Conservation (phyloP, 495 filamentous ascomycete genomes). For the Aspergillus diversus region DNA sequence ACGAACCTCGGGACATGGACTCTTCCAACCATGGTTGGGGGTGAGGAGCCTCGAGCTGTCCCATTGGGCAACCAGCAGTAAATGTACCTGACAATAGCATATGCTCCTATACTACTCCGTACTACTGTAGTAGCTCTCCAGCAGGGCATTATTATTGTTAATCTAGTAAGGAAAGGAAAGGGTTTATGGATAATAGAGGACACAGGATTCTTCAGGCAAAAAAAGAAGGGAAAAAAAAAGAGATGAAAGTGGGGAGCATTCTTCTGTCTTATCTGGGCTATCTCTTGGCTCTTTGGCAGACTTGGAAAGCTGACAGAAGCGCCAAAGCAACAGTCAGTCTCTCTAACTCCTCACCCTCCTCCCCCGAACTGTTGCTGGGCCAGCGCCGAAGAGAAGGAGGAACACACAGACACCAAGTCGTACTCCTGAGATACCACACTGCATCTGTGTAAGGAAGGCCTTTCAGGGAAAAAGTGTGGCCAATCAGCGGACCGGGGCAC, state of each 20-base stretch:
- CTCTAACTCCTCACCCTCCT: background rate
- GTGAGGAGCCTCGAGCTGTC: background rate
- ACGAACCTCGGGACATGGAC: background rate
- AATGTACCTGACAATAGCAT: background rate
- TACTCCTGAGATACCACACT: background rate
- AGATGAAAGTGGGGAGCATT: background rate
- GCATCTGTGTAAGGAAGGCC: background rate
- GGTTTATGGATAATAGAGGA: background rate
- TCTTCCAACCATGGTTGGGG: background rate
- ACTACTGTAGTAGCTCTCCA: background rate
- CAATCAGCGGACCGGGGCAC: slow-evolving; percentile 1
- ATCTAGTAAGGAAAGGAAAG: background rate
- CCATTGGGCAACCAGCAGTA: background rate
- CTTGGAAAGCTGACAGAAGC: background rate
- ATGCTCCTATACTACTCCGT: too few relatives aligned
- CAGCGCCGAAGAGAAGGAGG: background rate
- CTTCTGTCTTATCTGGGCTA: background rate
- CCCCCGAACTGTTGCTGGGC: background rate
- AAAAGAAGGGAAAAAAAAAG: too few relatives aligned
- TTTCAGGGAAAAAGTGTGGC: background rate
- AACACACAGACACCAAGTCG: background rate
- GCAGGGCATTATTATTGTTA: background rate
- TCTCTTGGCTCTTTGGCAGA: background rate
- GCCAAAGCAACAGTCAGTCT: background rate
- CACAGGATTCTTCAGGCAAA: background rate